These are phyloP conservation scores for Calonectria fujianensis DNA, from an alignment of 2,329 filamentous ascomycete species.

Conservation along the genomic window DNA sequence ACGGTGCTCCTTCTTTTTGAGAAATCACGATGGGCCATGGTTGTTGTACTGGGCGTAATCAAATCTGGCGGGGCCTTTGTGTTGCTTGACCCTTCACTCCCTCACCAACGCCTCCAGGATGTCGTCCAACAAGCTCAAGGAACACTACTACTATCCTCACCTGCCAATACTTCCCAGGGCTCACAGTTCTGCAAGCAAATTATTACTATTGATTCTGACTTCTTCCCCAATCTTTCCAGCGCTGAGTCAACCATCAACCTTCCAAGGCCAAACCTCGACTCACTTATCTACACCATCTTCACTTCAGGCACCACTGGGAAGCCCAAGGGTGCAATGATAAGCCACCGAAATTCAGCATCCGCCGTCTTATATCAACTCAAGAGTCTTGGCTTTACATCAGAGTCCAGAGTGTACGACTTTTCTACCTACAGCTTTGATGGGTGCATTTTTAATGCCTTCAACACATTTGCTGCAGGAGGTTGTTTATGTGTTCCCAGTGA, in stretches of 20 bases:
- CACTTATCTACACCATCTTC: constrained; percentile 32
- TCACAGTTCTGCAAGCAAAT: not conserved
- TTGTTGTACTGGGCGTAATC: constrained; percentile 51
- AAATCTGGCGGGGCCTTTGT: constrained; percentile 53
- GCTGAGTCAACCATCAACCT: too few species aligned
- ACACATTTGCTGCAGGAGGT: constrained; percentile 59
- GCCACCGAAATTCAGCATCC: constrained; percentile 39
- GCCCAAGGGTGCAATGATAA: constrained; percentile 39
- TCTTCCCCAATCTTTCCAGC: not conserved
- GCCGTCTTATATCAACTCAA: constrained; percentile 33
- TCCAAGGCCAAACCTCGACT: not conserved
- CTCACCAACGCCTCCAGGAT: constrained; percentile 10
- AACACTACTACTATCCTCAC: not conserved
- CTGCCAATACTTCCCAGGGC: not conserved
- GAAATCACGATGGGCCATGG: constrained; percentile 50
- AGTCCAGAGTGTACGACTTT: constrained; percentile 48
- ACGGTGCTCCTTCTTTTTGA: constrained; percentile 45
- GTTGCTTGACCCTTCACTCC: not conserved
- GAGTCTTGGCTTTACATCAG: constrained; percentile 24
- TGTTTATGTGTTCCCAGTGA: constrained; percentile 73
- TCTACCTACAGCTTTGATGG: constrained; percentile 50
- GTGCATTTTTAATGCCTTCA: constrained; percentile 40
- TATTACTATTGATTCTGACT: not conserved
- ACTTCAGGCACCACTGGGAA: constrained; percentile 42
- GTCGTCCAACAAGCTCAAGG: constrained; percentile 32